Conservation (phyloP, 352 stramenopile species). For the Phytophthora colocasiae region DNA sequence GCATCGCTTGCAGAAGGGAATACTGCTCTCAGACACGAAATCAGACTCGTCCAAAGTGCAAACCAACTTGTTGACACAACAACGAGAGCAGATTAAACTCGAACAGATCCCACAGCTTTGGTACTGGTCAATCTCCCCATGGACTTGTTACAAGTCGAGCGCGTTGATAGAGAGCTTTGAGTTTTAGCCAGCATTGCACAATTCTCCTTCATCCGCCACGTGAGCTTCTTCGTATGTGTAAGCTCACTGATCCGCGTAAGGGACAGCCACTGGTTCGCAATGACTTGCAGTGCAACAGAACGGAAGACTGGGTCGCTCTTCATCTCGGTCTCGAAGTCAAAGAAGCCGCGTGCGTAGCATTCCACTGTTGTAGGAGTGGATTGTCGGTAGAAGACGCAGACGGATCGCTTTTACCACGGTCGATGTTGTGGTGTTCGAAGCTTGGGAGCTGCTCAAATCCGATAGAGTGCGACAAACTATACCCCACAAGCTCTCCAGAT, state of each 20-base stretch:
- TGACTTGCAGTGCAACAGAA: conserved; percentile 42
- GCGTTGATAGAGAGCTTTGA: conserved; percentile 21
- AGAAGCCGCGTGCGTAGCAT: conserved; percentile 43
- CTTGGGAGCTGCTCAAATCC: conserved; percentile 43
- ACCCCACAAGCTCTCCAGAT: conserved; percentile 51
- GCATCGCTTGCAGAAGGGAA: conserved; percentile 29
- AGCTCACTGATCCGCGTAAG: conserved; percentile 47
- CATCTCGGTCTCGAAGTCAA: conserved; percentile 39
- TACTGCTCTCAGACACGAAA: conserved; percentile 20
- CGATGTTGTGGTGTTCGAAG: conserved; percentile 47
- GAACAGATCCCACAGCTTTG: conserved; percentile 29
- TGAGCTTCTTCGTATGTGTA: conserved; percentile 64
- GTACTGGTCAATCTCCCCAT: conserved; percentile 17
- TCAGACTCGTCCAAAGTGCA: conserved; percentile 4
- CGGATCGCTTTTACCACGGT: conserved; percentile 50
- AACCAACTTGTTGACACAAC: conserved; percentile 35
- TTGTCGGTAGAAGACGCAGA: conserved; percentile 55
- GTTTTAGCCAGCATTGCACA: conserved; percentile 10
- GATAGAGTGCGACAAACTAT: conserved; percentile 57
- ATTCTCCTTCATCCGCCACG: conserved; percentile 41
- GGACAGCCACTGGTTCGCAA: conserved; percentile 40
- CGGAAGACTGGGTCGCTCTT: conserved; percentile 24
- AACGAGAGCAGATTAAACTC: conserved; percentile 34
- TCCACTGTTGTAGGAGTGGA: conserved; percentile 34
- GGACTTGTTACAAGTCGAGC: conserved; percentile 27